Base-by-base conservation (phyloP, 805 yeast genomes). In the Myxozyma geophila region DNA sequence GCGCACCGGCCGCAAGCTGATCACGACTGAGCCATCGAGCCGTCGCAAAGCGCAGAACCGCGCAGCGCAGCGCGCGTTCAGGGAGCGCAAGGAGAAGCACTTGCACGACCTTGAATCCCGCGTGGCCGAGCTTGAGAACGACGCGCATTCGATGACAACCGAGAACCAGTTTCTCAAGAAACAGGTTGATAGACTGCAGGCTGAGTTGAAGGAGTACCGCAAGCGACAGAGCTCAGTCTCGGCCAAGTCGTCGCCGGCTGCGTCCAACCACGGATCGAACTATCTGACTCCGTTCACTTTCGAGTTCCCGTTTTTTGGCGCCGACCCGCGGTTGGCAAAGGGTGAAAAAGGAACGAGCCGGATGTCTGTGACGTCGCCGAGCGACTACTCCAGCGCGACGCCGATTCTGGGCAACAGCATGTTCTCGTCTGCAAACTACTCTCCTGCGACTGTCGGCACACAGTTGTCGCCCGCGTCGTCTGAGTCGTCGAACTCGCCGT, bases 1-100 rank as follows among this genome's bases (percentile, higher is more conserved):
- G 51, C 87, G 86, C 72, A 91, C 95, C 0, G 97, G 97, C 1
- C 82, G 97, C 63, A 92, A 90, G 78, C 92, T 90, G 0, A 79
- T 88, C 58, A 82, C 80, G 15, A 85, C 87, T 8, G 96, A 91
- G 70, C 92, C 96, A 8, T 91, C 88, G 74, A 86, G 85, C 72
- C 93, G 90, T 80, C 82, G 99, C 70, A 91, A 96, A 15, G 98
- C 98, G 1, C 98, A 95, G 78, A 93, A 95, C 76, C 83, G 98
- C 71, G 98, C 98, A 2, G 98, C 98, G n/a, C 99, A 95, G 77
- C 81, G 98, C 60, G 98, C 98, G 7, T 93, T 91, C 77, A 81
- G 98, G 62, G 98, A 95, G 77, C 84, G 98, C 65, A 93, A 93
- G 75, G 98, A 93, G 75, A 82, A 82, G 56, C 90, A 89, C 73